Percentiles rank a stretch among this genome's conserved stretches.
These are phyloP conservation scores for Exophiala sp. DNA, from an alignment of 2,329 filamentous ascomycete genomes.

Conservation along the genomic window DNA sequence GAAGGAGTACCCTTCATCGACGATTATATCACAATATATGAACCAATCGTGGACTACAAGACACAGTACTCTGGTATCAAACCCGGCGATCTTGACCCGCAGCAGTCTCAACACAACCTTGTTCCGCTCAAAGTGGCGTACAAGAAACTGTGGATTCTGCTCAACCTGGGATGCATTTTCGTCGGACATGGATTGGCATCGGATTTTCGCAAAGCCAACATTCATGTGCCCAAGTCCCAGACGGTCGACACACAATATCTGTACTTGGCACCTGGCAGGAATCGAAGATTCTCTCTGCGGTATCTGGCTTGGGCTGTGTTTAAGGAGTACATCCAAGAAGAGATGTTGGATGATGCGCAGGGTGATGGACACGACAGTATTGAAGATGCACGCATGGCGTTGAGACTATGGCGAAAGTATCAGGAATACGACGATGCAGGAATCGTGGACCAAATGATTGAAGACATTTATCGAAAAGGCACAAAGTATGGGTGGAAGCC, in stretches of 20 bases:
- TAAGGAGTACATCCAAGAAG: conserved; percentile 88
- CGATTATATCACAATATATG: conserved; percentile 89
- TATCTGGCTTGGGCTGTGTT: conserved; percentile 90
- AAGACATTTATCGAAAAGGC: conserved; percentile 75
- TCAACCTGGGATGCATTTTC: conserved; percentile 92
- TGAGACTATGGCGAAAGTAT: conserved; percentile 86
- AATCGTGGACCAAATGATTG: conserved; percentile 75
- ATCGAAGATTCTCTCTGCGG: conserved; percentile 83
- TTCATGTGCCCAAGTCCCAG: conserved; percentile 84
- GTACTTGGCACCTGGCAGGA: conserved; percentile 76
- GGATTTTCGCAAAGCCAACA: conserved; percentile 97
- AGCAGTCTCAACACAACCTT: conserved; percentile 74
- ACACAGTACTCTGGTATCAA: conserved; percentile 92
- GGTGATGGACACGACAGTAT: conserved; percentile 75
- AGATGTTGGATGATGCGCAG: conserved; percentile 46
- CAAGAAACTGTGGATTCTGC: conserved; percentile 95
- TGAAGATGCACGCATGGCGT: conserved; percentile 86
- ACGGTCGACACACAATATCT: conserved; percentile 92
- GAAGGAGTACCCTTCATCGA: conserved; percentile 91
- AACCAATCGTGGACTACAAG: conserved; percentile 85
- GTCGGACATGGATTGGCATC: conserved; percentile 90
- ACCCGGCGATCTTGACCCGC: conserved; percentile 75
- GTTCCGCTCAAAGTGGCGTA: conserved; percentile 87
- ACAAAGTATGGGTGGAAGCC: conserved; percentile 58
- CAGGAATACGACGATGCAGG: conserved; percentile 84